These are phyloP conservation scores for Phytophthora ohioensis DNA, from an alignment of 352 stramenopile genomes.

Conservation along the genomic window DNA sequence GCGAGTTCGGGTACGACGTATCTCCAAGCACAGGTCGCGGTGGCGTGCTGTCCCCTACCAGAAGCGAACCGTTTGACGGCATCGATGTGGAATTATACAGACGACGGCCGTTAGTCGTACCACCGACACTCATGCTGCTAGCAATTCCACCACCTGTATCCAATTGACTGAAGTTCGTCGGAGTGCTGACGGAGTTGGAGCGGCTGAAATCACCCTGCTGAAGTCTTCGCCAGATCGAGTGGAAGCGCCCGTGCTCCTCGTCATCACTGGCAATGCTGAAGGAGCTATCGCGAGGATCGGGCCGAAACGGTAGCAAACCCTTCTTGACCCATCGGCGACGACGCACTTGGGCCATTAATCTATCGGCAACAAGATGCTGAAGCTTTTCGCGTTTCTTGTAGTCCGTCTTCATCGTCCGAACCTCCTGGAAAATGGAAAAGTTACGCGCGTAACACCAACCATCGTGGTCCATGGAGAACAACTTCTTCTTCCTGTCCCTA, in stretches of 20 bases:
- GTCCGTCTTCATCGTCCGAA: constrained; percentile 80
- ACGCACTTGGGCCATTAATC: constrained; percentile 86
- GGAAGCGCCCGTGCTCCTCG: constrained; percentile 69
- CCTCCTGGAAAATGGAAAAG: constrained; percentile 89
- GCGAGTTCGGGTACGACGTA: constrained; percentile 72
- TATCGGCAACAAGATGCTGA: constrained; percentile 87
- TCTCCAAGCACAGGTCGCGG: constrained; percentile 53
- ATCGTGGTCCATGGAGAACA: constrained; percentile 90
- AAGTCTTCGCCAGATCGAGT: constrained; percentile 77
- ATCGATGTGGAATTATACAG: constrained; percentile 44
- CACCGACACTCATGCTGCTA: constrained; percentile 33
- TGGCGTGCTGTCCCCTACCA: constrained; percentile 48
- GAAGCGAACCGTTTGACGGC: constrained; percentile 43
- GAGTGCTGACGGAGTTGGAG: constrained; percentile 69
- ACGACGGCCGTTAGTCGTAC: constrained; percentile 29
- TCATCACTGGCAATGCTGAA: constrained; percentile 71
- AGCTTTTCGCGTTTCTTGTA: constrained; percentile 85
- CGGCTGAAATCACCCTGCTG: constrained; percentile 73
- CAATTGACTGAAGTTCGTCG: constrained; percentile 49
- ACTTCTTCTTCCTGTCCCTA: constrained; percentile 82
- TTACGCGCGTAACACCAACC: constrained; percentile 90
- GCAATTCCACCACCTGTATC: constrained; percentile 38
- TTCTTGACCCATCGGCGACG: constrained; percentile 85
- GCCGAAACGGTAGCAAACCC: constrained; percentile 42
- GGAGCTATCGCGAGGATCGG: constrained; percentile 56